These are phyloP conservation scores for Komagataella pastoris DNA, from an alignment of 805 yeast species.

Conservation along the genomic window DNA sequence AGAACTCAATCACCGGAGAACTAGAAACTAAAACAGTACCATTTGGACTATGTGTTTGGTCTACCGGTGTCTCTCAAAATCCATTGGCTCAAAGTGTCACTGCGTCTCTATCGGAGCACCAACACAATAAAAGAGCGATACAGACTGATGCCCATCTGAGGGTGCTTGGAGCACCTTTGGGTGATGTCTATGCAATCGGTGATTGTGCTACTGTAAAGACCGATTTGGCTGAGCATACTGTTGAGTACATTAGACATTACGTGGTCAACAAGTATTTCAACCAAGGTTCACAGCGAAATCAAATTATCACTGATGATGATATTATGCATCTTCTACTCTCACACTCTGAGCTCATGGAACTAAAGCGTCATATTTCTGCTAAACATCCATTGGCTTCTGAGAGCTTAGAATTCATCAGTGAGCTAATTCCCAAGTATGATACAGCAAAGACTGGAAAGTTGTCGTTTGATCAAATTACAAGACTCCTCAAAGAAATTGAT, in stretches of 20 bases:
- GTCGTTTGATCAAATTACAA: constrained; percentile 35
- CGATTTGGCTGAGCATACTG: constrained; percentile 41
- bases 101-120: constrained; percentile 29
- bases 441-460: constrained; percentile 31
- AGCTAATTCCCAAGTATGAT: constrained; percentile 40
- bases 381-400: constrained; percentile 48
- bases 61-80: constrained; percentile 61
- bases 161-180: constrained; percentile 53
- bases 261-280: constrained; percentile 28
- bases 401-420: constrained; percentile 35
- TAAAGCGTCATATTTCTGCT: constrained; percentile 32
- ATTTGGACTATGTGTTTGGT: constrained; percentile 62
- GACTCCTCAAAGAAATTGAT: constrained; percentile 39
- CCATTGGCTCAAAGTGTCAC: constrained; percentile 47
- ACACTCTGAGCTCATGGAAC: constrained; percentile 31
- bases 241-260: constrained; percentile 32
- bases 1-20: constrained; percentile 25
- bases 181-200: constrained; percentile 61
- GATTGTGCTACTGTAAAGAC: constrained; percentile 60
- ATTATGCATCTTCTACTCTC: constrained; percentile 33
- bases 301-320: constrained; percentile 33
- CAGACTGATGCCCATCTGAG: constrained; percentile 66
- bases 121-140: constrained; percentile 54
- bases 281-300: constrained; percentile 15
- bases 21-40: constrained; percentile 34